Base-by-base conservation (phyloP, 495 filamentous ascomycete species). In the Xylaria sp. region DNA sequence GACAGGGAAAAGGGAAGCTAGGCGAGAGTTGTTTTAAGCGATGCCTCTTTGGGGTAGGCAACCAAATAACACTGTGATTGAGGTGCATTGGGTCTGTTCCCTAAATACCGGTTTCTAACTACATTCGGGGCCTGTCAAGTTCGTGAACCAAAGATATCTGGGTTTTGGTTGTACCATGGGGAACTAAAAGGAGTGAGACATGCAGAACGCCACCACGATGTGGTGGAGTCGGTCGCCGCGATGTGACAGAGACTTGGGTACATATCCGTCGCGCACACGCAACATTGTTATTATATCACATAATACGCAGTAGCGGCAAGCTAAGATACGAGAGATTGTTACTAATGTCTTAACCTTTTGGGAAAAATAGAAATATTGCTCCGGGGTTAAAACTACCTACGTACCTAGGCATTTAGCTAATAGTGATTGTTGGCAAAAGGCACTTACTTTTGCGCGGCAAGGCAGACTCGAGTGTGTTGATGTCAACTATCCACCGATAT, bases 161-260 rank as follows among this genome's bases (percentile, higher is more conserved):
- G 5, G 26, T 21, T 41, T 29, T 53, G 64, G 64, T 26, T 26
- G 48, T 48, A 67, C 26, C 21, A 55, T 55, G 48, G 64, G 64
- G 64, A 29, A 37, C 50, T 50, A 61, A 68, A 69, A 57, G 73
- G 41, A 74, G 74, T 78, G 71, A 78, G 76, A 78, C 76, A 78
- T 78, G 71, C 76, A 76, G 72, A 72, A 46, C 43, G 71, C 74
- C 71, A 62, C 71, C 66, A 76, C 72, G 69, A 68, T 74, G 72
- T 57, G 64, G 75, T 74, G 74, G 72, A 64, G 72, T 69, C 69
- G 61, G n/a, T n/a, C n/a, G n/a, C n/a, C 72, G 66, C 40, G 50
- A 50, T 70, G 68, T 64, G 59, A 70, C 68, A 9, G 12, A 46
- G 33, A 41, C 48, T 55, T 29, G 43, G 64, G 33, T 35, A 59